Conservation (phyloP, 768 basidiomycete genomes). For the Pleurotus cornucopiae region DNA sequence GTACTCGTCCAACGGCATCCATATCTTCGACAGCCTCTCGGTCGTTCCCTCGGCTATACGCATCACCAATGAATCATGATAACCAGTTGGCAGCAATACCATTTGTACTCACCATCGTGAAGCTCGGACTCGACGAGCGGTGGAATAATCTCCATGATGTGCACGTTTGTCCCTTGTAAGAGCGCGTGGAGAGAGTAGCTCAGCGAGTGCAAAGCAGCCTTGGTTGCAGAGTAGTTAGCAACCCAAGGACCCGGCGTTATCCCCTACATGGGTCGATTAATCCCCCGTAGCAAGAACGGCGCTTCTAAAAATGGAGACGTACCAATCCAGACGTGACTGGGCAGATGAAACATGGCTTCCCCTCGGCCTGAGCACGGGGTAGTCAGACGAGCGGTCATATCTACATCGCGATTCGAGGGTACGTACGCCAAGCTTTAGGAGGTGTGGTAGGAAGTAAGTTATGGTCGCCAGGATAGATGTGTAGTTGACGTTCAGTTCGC, state of each 20-base stretch:
- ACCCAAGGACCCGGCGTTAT: constrained; percentile 38
- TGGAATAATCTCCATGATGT: constrained; percentile 54
- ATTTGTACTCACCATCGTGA: constrained; percentile 42
- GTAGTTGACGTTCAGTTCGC: constrained; percentile 55
- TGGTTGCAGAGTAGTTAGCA: constrained; percentile 47
- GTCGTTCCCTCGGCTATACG: constrained; percentile 48
- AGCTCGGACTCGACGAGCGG: constrained; percentile 64
- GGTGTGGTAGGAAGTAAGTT: constrained; percentile 48
- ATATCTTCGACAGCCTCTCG: constrained; percentile 42
- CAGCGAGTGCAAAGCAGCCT: constrained; percentile 55
- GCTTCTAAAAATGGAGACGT: background rate
- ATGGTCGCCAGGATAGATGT: constrained; percentile 42
- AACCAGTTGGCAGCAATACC: background rate
- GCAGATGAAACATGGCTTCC: constrained; percentile 42
- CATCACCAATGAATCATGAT: background rate
- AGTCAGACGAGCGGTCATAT: too few species aligned
- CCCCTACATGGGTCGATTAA: background rate
- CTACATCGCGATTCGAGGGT: background rate
- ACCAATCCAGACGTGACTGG: constrained; percentile 52
- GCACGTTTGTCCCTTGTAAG: constrained; percentile 43
- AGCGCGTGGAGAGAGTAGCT: constrained; percentile 42
- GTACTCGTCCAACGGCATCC: constrained; percentile 51
- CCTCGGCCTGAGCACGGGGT: constrained; percentile 28
- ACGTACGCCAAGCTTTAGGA: constrained; percentile 46
- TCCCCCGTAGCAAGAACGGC: too few species aligned